These are phyloP conservation scores for Stramenopiles sp. DNA, from an alignment of 352 stramenopile genomes.

Conservation along the genomic window DNA sequence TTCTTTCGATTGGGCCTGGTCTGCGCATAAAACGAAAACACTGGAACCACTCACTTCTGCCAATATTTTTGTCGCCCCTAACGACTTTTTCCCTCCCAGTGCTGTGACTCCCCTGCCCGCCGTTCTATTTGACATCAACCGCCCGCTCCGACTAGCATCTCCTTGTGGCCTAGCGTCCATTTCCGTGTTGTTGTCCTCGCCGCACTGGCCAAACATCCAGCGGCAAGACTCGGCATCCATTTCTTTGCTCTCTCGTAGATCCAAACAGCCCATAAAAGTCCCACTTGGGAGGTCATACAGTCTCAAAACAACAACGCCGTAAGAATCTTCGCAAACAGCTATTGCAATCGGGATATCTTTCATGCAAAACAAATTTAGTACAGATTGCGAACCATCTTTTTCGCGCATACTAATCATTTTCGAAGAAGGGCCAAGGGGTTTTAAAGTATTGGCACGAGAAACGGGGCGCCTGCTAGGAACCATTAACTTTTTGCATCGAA, in stretches of 20 bases:
- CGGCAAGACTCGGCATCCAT: not conserved
- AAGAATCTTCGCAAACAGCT: not conserved
- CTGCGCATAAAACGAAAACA: constrained; percentile 2
- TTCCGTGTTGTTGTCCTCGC: not conserved
- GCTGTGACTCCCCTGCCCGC: not conserved
- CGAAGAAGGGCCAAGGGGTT: not conserved
- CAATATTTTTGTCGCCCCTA: not conserved
- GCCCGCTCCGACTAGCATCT: not conserved
- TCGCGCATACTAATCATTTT: not conserved
- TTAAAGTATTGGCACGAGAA: not conserved
- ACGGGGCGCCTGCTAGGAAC: not conserved
- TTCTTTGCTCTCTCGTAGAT: not conserved
- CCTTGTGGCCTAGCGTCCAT: constrained; percentile 2
- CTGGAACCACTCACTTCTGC: not conserved
- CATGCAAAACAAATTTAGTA: not conserved
- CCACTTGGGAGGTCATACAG: constrained; percentile 9
- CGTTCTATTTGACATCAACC: not conserved
- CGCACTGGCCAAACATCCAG: not conserved
- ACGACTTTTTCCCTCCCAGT: not conserved
- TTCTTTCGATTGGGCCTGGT: not conserved
- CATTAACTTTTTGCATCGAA: constrained; percentile 2
- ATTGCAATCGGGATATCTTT: constrained; percentile 1
- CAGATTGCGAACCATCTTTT: not conserved
- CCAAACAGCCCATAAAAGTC: not conserved
- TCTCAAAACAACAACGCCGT: not conserved